Percentiles rank a stretch among this genome's conserved stretches.
These are phyloP conservation scores for Tuber melanosporum DNA, from an alignment of 495 filamentous ascomycete genomes.

Conservation along the genomic window DNA sequence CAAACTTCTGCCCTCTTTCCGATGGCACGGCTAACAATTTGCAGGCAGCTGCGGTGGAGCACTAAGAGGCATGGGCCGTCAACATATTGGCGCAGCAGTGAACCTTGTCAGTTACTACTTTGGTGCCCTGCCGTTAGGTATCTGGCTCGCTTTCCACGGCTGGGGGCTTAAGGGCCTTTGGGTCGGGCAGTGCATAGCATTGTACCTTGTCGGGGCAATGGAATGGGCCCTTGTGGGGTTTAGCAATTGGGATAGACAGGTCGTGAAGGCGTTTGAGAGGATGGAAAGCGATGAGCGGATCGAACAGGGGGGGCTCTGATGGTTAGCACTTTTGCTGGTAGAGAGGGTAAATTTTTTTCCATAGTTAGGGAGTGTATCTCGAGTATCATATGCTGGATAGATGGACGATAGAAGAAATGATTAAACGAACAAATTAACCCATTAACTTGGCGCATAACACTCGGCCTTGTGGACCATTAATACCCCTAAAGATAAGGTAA, in stretches of 20 bases:
- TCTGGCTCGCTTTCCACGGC: constrained; percentile 81
- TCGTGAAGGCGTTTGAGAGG: constrained; percentile 65
- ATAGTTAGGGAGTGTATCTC: background rate
- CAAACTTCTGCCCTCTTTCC: background rate
- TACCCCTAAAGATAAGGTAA: background rate
- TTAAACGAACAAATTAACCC: background rate
- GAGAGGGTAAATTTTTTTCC: constrained; percentile 6
- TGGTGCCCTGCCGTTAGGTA: constrained; percentile 74
- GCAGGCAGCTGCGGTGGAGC: constrained; percentile 65
- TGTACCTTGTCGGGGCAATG: constrained; percentile 71
- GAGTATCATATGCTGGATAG: background rate
- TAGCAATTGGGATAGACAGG: constrained; percentile 74
- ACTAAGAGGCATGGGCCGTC: constrained; percentile 76
- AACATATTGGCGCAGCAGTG: constrained; percentile 83
- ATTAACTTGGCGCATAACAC: background rate
- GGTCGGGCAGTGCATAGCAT: constrained; percentile 83
- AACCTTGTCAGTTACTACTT: constrained; percentile 86
- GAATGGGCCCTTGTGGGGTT: constrained; percentile 77
- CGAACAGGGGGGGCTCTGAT: constrained; percentile 43
- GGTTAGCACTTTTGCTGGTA: background rate
- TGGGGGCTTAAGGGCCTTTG: constrained; percentile 81
- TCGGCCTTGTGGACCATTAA: background rate
- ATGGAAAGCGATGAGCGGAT: constrained; percentile 58
- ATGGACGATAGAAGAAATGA: background rate
- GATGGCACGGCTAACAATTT: constrained; percentile 27